phyloP scores from a whole-genome alignment of 83 land plant genomes.

The Isoetes engelmannii region DNA sequence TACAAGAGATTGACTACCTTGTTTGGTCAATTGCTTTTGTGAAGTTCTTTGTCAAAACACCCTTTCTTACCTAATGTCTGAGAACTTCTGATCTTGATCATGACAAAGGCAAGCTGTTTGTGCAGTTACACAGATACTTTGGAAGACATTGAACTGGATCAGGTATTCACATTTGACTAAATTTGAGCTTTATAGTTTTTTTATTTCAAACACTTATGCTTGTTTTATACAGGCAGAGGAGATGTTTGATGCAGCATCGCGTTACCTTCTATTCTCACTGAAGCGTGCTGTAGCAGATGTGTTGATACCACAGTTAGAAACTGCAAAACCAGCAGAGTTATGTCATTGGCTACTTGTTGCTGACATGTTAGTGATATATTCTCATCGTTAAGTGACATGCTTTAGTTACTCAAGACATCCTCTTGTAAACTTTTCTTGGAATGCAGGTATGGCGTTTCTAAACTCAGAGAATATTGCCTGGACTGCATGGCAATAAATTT shows the following conservation, averaged over 20 bases:
- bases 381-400: background rate
- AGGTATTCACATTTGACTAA: conserved; percentile 38
- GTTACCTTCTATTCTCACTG: conserved; percentile 80
- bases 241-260: conserved; percentile 92
- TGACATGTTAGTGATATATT: conserved; percentile 57
- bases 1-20: no score
- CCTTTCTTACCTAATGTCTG: conserved; percentile 7
- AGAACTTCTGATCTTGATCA: background rate
- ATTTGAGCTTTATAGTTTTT: background rate
- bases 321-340: conserved; percentile 66
- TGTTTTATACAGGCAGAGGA: conserved; percentile 63
- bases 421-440: background rate
- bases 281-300: conserved; percentile 94
- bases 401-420: background rate
- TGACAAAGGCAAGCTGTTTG: background rate
- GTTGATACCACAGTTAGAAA: conserved; percentile 70
- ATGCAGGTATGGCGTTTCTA: conserved; percentile 81
- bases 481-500: conserved; percentile 84
- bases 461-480: conserved; percentile 77
- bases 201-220: background rate
- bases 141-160: conserved; percentile 66
- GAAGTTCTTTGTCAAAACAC: background rate
- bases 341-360: conserved; percentile 81
- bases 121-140: conserved; percentile 84
- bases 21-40: background rate